Evolutionary conservation across 352 stramenopile genomes (phyloP), one percentile per base, ranked within the genome.

Genomic region (Elongisporangium anandrum): DNA sequence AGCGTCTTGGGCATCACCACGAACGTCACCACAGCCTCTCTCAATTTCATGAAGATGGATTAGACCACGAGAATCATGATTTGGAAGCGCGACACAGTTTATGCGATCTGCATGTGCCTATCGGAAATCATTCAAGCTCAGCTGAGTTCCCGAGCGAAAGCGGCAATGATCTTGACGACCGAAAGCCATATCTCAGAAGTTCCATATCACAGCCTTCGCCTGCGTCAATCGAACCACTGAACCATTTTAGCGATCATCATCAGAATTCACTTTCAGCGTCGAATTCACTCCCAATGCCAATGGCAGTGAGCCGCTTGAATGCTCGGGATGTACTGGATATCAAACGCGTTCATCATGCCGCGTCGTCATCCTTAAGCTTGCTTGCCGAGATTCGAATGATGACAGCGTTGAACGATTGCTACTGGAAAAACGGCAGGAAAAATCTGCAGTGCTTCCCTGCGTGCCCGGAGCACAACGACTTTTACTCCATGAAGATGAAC

Each of bases 391-490:
- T 88, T 39, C 66, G 76, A 24, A 65, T 91, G 17, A 58, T 88
- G 57, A 91, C 81, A 17, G 65, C 60, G 7, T 61, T 91, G 39
- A 91, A 82, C 63, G 61, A 77, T 54, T 89, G 81, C 57, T 96
- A 96, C 66, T 96, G 87, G 86, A 93, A 94, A 60, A 96, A 96
- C 61, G 88, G 88, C 10, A 85, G 88, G 29, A 96, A 95, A 65
- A 96, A 96, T 60, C 54, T 96, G 50, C 88, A 96, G 63, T 96
- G 88, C 59, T 96, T 96, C 57, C 88, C 88, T 9, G 73, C 77
- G 3, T 96, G 88, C 34, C 86, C 86, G 17, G 87, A 95, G 59
- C 84, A 94, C 63, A 77, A 88, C 58, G 88, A 96, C 65, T 96
- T 95, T 23, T 94, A 92, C 70, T 92, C 83, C 6, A 94, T 94